Percentiles rank a stretch among this genome's conserved stretches.
Evolutionary conservation across 495 filamentous ascomycete species (phyloP).

Genomic region (Annulohypoxylon nitens): DNA sequence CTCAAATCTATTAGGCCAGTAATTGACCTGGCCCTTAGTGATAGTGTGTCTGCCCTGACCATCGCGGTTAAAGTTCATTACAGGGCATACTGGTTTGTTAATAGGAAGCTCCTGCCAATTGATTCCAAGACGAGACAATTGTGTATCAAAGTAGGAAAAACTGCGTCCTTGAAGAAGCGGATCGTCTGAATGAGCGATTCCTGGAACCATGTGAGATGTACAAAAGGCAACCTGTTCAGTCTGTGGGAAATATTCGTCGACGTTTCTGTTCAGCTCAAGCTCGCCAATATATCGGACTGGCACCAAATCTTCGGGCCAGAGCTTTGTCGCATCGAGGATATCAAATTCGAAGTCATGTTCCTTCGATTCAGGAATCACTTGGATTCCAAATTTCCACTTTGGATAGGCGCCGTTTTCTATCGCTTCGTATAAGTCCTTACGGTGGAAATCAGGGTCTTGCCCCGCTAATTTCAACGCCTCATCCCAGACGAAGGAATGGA

Average conservation of each 20-base stretch:
- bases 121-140: constrained; percentile 81
- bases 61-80: constrained; percentile 85
- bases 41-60: constrained; percentile 73
- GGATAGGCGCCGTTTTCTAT: constrained; percentile 80
- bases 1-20: constrained; percentile 87
- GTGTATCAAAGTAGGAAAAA: constrained; percentile 91
- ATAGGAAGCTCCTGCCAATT: constrained; percentile 92
- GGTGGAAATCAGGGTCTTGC: constrained; percentile 89
- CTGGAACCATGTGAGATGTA: constrained; percentile 86
- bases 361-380: constrained; percentile 76
- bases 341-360: constrained; percentile 91
- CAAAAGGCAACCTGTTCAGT: constrained; percentile 90
- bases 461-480: constrained; percentile 85
- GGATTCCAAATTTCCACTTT: constrained; percentile 88
- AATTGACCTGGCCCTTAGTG: constrained; percentile 77
- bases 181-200: constrained; percentile 89
- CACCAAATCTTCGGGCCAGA: constrained; percentile 88
- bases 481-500: constrained; percentile 89
- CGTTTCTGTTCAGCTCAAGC: constrained; percentile 83
- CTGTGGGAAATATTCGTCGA: constrained; percentile 89
- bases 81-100: constrained; percentile 80
- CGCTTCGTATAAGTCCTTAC: constrained; percentile 85
- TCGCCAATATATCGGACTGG: constrained; percentile 86
- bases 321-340: constrained; percentile 90
- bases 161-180: constrained; percentile 86